Percentiles rank a stretch among this genome's conserved stretches.
Evolutionary conservation across 768 basidiomycete species (phyloP).

Genomic region (Gymnopilus dilepis): DNA sequence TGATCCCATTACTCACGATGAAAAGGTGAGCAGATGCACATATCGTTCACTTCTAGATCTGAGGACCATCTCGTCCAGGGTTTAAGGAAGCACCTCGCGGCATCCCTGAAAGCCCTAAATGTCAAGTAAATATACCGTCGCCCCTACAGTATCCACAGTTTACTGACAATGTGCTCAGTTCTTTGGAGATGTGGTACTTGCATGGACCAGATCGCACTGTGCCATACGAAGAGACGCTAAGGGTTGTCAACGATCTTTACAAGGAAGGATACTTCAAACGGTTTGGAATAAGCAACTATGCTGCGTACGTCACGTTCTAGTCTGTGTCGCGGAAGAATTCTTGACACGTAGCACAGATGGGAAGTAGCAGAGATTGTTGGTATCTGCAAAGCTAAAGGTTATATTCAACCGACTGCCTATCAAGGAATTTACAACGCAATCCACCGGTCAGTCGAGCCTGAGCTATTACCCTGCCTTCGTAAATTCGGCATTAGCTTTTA

Average conservation of each 20-base stretch:
- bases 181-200: slow-evolving; percentile 59
- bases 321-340: neutral
- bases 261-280: slow-evolving; percentile 62
- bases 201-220: slow-evolving; percentile 65
- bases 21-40: slow-evolving; percentile 29
- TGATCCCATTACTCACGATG: slow-evolving; percentile 35
- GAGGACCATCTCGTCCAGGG: slow-evolving; percentile 34
- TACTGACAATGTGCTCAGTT: slow-evolving; percentile 34
- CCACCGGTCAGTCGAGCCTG: slow-evolving; percentile 45
- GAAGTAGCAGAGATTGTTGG: slow-evolving; percentile 68
- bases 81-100: slow-evolving; percentile 49
- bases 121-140: slow-evolving; percentile 41
- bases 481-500: slow-evolving; percentile 64
- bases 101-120: slow-evolving; percentile 50
- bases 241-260: slow-evolving; percentile 58
- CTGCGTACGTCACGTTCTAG: slow-evolving; percentile 41
- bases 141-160: neutral
- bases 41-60: neutral
- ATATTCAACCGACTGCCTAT: slow-evolving; percentile 59
- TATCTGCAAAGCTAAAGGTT: slow-evolving; percentile 60
- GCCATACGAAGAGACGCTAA: slow-evolving; percentile 60
- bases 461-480: slow-evolving; percentile 59
- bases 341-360: slow-evolving; percentile 41
- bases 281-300: slow-evolving; percentile 69
- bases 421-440: slow-evolving; percentile 53